Base-by-base conservation (phyloP, 2,329 filamentous ascomycete species). In the Aspergillus sp. region DNA sequence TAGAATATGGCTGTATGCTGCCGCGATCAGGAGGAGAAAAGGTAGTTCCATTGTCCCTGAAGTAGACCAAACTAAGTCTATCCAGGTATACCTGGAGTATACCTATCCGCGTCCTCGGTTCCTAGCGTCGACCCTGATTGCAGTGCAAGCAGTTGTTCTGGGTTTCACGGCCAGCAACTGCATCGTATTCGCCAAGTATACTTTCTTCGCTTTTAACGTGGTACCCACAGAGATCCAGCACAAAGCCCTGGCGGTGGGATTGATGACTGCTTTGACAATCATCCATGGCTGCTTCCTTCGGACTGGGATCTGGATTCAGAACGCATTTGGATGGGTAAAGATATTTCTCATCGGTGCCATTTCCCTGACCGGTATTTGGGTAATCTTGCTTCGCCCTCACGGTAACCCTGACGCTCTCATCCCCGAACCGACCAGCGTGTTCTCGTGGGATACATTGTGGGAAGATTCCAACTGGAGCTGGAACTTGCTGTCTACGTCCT, bases 1-100 rank as follows among this genome's bases (percentile, higher is more conserved):
- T 91, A 53, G 89, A 91, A 69, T 89, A 86, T 67, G 89, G 89
- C 0, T 88, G 84, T 67, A 90, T 90, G 87, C 76, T 91, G 13
- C 89, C 89, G 15, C 81, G 87, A 0, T 89, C 85, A 0, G 89
- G 89, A 6, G 89, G 88, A 23, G 80, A 85, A 25, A 91, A 91
- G 74, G 87, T 89, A 25, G 54, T 57, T 32, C n/a, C n/a, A 12
- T 5, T 15, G 38, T n/a, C 13, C 41, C 79, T 85, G 1, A 85
- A 2, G n/a, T 28, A 9, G 23, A 4, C 21, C 39, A 4, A 12
- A 21, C 54, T 78, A 82, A 68, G 25, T 32, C 19, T 36, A 1
- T 41, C 6, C 30, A 90, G 74, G 86, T 90, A 6, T 91, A 90
- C 68, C 82, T 91, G 48, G 88, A 91, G 72, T 89, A 87, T 70